These are phyloP conservation scores for Globisporangium iwayamae DNA, from an alignment of 352 stramenopile species.

Conservation along the genomic window DNA sequence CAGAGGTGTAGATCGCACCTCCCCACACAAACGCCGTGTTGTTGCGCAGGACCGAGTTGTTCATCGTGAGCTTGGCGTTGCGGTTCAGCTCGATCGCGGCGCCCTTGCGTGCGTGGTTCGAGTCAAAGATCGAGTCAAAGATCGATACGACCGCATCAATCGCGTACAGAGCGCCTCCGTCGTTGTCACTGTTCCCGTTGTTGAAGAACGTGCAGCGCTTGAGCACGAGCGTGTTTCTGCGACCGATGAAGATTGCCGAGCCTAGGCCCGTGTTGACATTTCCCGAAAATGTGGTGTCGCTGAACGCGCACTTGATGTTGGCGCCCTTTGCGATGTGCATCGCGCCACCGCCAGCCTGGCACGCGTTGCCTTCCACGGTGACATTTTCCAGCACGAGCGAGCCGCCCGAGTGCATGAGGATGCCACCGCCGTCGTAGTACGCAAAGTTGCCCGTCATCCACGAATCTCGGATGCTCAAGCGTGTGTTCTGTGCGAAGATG, in stretches of 20 bases:
- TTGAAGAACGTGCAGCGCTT: conserved; percentile 17
- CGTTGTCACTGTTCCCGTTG: conserved; percentile 36
- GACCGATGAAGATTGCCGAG: conserved; percentile 47
- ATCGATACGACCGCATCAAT: conserved; percentile 38
- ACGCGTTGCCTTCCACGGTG: conserved; percentile 29
- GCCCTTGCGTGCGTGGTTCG: conserved; percentile 36
- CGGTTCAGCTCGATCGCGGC: conserved; percentile 51
- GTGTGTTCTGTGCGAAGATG: conserved; percentile 33
- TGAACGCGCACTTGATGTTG: conserved; percentile 20
- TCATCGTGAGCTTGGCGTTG: conserved; percentile 28
- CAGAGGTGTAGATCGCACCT: conserved; percentile 45
- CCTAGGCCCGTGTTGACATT: conserved; percentile 52
- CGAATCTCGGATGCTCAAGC: conserved; percentile 21
- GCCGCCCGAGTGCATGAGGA: conserved; percentile 41
- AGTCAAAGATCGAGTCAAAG: conserved; percentile 29
- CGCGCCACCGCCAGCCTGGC: conserved; percentile 42
- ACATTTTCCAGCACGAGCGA: conserved; percentile 21
- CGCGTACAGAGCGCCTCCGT: conserved; percentile 43
- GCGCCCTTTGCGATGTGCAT: conserved; percentile 42
- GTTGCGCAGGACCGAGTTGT: conserved; percentile 23
- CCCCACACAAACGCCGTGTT: conserved; percentile 36
- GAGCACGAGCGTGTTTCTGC: conserved; percentile 40
- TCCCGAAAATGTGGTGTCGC: conserved; percentile 26
- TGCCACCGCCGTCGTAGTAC: conserved; percentile 53
- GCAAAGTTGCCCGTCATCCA: conserved; percentile 42